Evolutionary conservation across 2,329 filamentous ascomycete species (phyloP).

Genomic region (Amylocarpus encephaloides): DNA sequence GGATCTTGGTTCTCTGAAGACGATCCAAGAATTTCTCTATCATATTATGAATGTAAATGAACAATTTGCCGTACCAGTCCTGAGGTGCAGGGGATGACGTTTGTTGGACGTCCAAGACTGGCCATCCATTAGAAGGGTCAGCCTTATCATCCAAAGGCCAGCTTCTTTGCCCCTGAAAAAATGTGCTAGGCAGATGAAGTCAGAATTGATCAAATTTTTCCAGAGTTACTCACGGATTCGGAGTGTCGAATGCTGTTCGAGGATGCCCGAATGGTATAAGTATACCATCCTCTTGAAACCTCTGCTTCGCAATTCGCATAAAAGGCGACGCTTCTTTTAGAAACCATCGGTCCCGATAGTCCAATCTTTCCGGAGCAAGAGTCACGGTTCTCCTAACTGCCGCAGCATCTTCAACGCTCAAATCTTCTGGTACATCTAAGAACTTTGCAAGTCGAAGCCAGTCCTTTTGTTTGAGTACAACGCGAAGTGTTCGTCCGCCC

Average conservation of each 20-base stretch:
- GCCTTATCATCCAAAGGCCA: slow-evolving; percentile 36
- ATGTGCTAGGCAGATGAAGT: slow-evolving; percentile 29
- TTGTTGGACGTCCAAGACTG: slow-evolving; percentile 23
- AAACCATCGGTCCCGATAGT: slow-evolving; percentile 10
- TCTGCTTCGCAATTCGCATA: background rate
- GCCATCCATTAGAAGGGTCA: slow-evolving; percentile 35
- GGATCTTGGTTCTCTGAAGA: slow-evolving; percentile 18
- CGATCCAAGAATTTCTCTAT: slow-evolving; percentile 30
- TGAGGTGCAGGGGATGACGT: slow-evolving; percentile 22
- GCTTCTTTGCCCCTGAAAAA: slow-evolving; percentile 27
- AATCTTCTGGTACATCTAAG: slow-evolving; percentile 6
- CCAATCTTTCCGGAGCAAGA: slow-evolving; percentile 10
- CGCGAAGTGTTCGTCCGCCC: slow-evolving; percentile 3
- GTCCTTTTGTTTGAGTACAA: slow-evolving; percentile 8
- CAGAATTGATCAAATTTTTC: slow-evolving; percentile 1
- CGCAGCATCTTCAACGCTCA: slow-evolving; percentile 5
- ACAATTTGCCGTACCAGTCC: slow-evolving; percentile 37
- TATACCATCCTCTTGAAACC: slow-evolving; percentile 5
- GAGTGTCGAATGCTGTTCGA: slow-evolving; percentile 29
- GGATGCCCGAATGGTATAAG: slow-evolving; percentile 3
- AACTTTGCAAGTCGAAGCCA: slow-evolving; percentile 10
- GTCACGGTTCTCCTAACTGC: slow-evolving; percentile 6
- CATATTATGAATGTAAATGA: slow-evolving; percentile 29
- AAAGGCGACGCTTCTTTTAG: background rate
- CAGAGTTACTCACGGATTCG: slow-evolving; percentile 36